Evolutionary conservation across 805 yeast species (phyloP), one percentile per base, ranked within the genome.

Genomic region (Candida berthetii): DNA sequence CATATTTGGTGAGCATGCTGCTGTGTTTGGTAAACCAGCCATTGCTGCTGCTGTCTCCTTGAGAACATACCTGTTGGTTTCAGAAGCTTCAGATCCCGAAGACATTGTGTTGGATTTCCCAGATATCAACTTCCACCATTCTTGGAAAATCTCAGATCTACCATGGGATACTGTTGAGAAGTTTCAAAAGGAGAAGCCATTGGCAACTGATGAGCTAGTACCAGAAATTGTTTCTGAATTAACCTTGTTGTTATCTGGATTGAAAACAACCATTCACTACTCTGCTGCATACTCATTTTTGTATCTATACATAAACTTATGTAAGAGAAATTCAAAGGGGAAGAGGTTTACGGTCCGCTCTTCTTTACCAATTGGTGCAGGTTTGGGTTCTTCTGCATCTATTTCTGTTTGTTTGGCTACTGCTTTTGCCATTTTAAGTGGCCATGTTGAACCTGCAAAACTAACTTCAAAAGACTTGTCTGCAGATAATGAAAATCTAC

Each of bases 1-100:
- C 52, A 71, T 93, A 28, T 93, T 90, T 60, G 99, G 99, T 18
- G 99, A 93, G 58, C 99, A 93, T 57, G 85, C 97, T 7, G 98
- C 95, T 2, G 99, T 93, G 0, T 86, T 85, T 58, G 82, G 85
- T 36, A 85, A 80, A 56, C 96, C 96, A 1, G 98, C 97, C 11
- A 85, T 93, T 40, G 98, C 99, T 2, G 97, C 98, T 0, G 93
- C 96, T 4, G 74, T 91, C 9, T 82, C 93, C 7, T 67, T 93
- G 43, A 74, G 96, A 53, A 85, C 97, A 0, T 91, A 87, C 53
- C 62, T 90, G 7, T 64, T 85, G 17, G 93, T 85, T 2, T 61
- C 78, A 3, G 66, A 65, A 43, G 48, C 50, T 2, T 55, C 60
- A 13, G 63, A 69, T 37, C 48, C 66, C 0, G 70, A 74, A 14